Evolutionary conservation across 768 basidiomycete genomes (phyloP).

Genomic region (Hydnum rufescens): DNA sequence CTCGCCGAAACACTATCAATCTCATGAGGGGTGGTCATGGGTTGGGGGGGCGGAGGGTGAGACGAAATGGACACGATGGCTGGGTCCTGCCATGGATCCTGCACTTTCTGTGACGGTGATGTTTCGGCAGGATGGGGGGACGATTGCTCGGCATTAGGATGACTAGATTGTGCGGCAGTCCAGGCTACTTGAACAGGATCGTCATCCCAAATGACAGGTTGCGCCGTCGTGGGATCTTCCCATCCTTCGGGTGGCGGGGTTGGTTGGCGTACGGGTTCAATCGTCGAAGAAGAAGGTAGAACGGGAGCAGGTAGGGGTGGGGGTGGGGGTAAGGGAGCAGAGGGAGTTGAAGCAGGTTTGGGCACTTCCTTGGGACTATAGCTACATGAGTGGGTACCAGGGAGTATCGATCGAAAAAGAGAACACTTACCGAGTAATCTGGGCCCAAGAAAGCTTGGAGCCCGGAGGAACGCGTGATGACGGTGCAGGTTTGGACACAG

Average conservation of each 20-base stretch:
- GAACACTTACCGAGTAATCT: slow-evolving; percentile 46
- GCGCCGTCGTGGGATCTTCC: slow-evolving; percentile 57
- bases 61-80: slow-evolving; percentile 13
- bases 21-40: slow-evolving; percentile 4
- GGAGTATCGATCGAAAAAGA: neutral
- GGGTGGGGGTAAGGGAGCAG: slow-evolving; percentile 16
- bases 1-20: slow-evolving; percentile 15
- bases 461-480: slow-evolving; percentile 29
- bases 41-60: slow-evolving; percentile 10
- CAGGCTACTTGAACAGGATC: slow-evolving; percentile 21
- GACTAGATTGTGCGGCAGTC: slow-evolving; percentile 11
- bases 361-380: slow-evolving; percentile 9
- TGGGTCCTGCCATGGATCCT: slow-evolving; percentile 1
- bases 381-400: neutral
- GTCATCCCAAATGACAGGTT: slow-evolving; percentile 53
- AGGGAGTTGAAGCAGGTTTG: slow-evolving; percentile 11
- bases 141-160: neutral
- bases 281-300: slow-evolving; percentile 12
- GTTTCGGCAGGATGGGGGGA: slow-evolving; percentile 5
- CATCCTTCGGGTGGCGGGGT: slow-evolving; percentile 22
- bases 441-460: slow-evolving; percentile 71
- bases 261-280: slow-evolving; percentile 7
- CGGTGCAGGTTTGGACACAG: neutral
- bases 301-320: slow-evolving; percentile 16
- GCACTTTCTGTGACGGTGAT: slow-evolving; percentile 9